A percentile compares a stretch with the other conserved stretches of the same genome.
Evolutionary conservation across 192 early-diverging fungal genomes (phyloP).

Genomic region (Backusella mclennaniae): DNA sequence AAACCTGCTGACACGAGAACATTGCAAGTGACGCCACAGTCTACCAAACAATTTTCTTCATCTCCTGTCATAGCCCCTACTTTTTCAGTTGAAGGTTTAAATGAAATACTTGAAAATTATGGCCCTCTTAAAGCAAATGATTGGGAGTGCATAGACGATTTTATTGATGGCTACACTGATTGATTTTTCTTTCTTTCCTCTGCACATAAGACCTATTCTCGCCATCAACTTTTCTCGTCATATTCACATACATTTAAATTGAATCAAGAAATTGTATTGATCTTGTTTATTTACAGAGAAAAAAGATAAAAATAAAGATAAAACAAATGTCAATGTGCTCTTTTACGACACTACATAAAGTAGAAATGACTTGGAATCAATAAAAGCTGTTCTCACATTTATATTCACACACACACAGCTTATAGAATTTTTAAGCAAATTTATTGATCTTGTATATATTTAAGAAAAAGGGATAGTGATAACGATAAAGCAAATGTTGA

Average conservation of each 20-base stretch:
- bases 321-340: no score
- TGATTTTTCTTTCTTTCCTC: not conserved
- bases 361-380: no score
- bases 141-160: slow-evolving; percentile 27
- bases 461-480: no score
- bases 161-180: slow-evolving; percentile 27
- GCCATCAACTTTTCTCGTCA: not conserved
- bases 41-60: not conserved
- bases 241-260: not conserved
- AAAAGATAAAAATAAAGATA: not conserved
- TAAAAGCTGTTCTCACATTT: no score
- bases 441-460: no score
- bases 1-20: slow-evolving; percentile 5
- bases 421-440: no score
- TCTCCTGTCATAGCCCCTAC: not conserved
- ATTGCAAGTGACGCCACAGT: not conserved
- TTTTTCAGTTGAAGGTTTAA: not conserved
- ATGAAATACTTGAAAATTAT: not conserved
- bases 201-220: not conserved
- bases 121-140: not conserved
- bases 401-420: no score
- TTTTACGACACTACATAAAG: no score
- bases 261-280: not conserved
- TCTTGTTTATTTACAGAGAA: not conserved
- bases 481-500: no score